Percentiles rank a stretch among this genome's conserved stretches.
Conservation (phyloP, 192 early-diverging fungal species). For the Coemansia sp. region DNA sequence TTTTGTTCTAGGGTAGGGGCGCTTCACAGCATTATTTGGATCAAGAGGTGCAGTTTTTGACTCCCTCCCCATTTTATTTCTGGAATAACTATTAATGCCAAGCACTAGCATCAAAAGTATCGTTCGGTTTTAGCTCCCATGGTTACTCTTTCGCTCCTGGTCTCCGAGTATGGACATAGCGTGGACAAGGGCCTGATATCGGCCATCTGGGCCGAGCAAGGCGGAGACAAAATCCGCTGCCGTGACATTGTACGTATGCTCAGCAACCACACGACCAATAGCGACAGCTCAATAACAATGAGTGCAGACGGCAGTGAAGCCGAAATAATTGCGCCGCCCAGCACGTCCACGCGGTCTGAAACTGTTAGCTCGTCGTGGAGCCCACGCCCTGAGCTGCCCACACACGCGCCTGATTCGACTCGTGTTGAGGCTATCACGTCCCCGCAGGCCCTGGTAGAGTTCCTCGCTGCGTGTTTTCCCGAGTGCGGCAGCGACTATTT, state of each 20-base stretch:
- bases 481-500: constrained; percentile 44
- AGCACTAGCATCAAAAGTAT: no score
- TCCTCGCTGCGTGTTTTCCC: constrained; percentile 43
- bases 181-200: constrained; percentile 40
- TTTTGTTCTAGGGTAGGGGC: not conserved
- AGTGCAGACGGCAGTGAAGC: constrained; percentile 9
- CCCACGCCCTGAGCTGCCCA: not conserved
- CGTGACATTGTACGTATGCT: constrained; percentile 45
- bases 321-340: constrained; percentile 6
- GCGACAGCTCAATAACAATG: not conserved
- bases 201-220: constrained; percentile 44
- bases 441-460: constrained; percentile 22
- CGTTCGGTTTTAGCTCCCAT: constrained; percentile 2
- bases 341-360: constrained; percentile 2
- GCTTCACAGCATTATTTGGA: not conserved
- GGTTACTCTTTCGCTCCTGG: constrained; percentile 26
- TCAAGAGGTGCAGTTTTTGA: not conserved
- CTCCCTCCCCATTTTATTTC: not conserved
- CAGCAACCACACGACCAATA: constrained; percentile 13
- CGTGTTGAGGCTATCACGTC: constrained; percentile 32
- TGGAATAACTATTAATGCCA: not conserved
- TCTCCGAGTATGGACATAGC: constrained; percentile 30
- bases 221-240: constrained; percentile 25
- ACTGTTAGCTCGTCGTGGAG: not conserved
- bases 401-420: not conserved